phyloP scores from a whole-genome alignment of 106 monocot genomes.

The Dactylorhiza incarnata region DNA sequence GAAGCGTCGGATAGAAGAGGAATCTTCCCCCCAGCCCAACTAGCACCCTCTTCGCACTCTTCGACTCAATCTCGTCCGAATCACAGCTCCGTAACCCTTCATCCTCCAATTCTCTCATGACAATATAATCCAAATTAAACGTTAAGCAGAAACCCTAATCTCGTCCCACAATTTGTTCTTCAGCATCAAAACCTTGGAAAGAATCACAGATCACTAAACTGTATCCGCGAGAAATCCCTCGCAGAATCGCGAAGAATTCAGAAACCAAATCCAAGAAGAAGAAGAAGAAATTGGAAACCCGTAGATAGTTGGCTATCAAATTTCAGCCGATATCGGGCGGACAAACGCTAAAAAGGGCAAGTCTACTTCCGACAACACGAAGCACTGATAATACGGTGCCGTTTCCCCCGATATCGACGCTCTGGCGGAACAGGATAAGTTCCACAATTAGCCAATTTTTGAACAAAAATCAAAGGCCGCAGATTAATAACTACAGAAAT shows the following conservation, averaged over 20 bases:
- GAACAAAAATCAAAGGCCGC: no score
- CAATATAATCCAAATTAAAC: background rate
- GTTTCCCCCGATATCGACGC: background rate
- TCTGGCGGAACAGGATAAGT: background rate
- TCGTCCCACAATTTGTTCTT: background rate
- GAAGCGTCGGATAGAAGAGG: conserved; percentile 79
- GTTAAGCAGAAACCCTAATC: conserved; percentile 2
- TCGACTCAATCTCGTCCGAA: conserved; percentile 13
- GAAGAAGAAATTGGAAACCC: background rate
- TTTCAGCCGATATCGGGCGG: background rate
- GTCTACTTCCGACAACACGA: background rate
- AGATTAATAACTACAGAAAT: no score
- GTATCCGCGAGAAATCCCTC: background rate
- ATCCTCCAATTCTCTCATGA: conserved; percentile 31
- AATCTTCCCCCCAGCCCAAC: conserved; percentile 69
- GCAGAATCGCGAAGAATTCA: background rate
- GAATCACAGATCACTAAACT: conserved; percentile 1
- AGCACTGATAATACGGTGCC: background rate
- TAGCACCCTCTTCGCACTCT: conserved; percentile 39
- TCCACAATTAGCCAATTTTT: no score
- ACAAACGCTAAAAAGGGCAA: background rate
- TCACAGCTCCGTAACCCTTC: conserved; percentile 10
- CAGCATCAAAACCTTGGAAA: background rate
- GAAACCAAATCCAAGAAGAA: background rate
- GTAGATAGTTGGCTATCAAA: background rate